Base-by-base conservation (phyloP, 768 basidiomycete species). In the Dendrothele bispora region DNA sequence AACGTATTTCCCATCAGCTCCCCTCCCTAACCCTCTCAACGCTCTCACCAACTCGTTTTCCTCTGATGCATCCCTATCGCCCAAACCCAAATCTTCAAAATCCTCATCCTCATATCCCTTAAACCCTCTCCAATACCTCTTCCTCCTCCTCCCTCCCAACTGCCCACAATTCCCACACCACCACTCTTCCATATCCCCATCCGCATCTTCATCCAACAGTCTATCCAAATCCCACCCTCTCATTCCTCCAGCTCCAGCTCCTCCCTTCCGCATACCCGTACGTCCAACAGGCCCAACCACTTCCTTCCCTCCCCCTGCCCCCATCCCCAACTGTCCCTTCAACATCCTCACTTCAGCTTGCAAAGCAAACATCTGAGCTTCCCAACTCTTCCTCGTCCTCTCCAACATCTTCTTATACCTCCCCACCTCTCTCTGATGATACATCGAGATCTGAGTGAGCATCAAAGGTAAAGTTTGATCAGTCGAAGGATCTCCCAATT, bases 341-440 rank as follows among this genome's bases (percentile, higher is more conserved):
- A 92, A 69, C 22, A 88, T 70, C 11, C 81, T 73, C 3, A 91
- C 71, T 59, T 93, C 88, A 2, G 89, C 90, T 65, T 92, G 90
- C 1, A 94, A 70, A 0, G 91, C 90, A 57, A 93, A 90, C 2
- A 92, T 70, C 57, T 93, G 91, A 1, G 89, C 84, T 0, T 90
- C 88, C 1, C 86, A 76, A 7, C 83, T 82, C 2, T 85, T 81
- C 56, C 93, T 91, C 0, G 88, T 78, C 32, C 85, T 84, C 55
- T 93, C 90, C 11, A 93, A 76, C 1, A 93, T 74, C 2, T 90
- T 79, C 59, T 86, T 91, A 66, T 88, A 86, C 48, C 84, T 80
- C 14, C 82, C 74, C 12, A 91, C 76, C 55, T 87, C 88, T 20
- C 69, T 66, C 0, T 73, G 67, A 54, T 81, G 78, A 22, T 35